A percentile compares a stretch with the other conserved stretches of the same genome.
These are phyloP conservation scores for Rubia tinctorum DNA, from an alignment of 305 asterid species.

Conservation along the genomic window DNA sequence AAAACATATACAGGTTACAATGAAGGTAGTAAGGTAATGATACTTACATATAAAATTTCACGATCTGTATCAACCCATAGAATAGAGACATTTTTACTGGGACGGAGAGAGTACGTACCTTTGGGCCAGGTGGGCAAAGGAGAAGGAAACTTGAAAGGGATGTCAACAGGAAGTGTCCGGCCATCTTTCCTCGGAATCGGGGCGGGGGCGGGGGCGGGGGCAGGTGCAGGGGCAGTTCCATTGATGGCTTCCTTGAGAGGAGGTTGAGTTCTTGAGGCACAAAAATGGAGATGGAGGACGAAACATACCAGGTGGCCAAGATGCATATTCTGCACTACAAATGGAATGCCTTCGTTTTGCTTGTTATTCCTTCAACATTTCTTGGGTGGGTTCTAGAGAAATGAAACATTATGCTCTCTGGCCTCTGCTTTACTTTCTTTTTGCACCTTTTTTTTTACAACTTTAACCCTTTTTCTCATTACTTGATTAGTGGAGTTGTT, in stretches of 20 bases:
- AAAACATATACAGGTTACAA: no score
- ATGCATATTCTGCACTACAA: background rate
- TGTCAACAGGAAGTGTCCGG: slow-evolving; percentile 46
- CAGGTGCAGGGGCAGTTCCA: background rate
- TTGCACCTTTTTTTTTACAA: background rate
- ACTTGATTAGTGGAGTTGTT: background rate
- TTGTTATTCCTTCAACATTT: background rate
- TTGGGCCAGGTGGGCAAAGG: slow-evolving; percentile 71
- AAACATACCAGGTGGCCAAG: background rate
- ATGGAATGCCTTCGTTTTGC: background rate
- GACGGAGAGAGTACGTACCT: slow-evolving; percentile 39
- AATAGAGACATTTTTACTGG: background rate
- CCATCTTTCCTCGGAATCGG: slow-evolving; percentile 29
- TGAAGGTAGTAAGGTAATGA: no score
- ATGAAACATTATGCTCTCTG: background rate
- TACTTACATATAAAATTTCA: background rate
- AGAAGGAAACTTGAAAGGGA: slow-evolving; percentile 58
- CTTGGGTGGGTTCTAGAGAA: background rate
- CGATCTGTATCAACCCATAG: background rate
- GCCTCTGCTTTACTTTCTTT: background rate
- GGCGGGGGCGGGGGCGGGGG: background rate
- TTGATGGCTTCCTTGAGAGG: slow-evolving; percentile 7
- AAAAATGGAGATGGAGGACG: background rate
- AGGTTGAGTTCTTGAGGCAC: background rate
- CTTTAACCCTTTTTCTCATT: background rate